Evolutionary conservation across 2,329 filamentous ascomycete species (phyloP).

Genomic region (Exutisphaerella laricina): DNA sequence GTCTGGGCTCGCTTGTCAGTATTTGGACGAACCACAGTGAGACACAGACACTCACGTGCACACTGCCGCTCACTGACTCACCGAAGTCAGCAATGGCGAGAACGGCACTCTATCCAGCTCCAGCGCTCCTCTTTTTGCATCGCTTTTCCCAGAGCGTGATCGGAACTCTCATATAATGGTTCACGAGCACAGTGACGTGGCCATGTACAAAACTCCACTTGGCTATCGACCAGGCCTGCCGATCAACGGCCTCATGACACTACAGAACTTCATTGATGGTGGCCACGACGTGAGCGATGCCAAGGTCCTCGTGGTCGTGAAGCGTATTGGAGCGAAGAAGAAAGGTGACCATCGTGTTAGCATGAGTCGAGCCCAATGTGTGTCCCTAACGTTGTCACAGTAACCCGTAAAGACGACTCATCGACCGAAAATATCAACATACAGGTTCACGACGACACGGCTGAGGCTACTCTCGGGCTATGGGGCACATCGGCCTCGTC

Average conservation of each 20-base stretch:
- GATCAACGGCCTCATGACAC: conserved; percentile 50
- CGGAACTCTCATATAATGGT: conserved; percentile 51
- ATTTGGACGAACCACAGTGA: conserved; percentile 51
- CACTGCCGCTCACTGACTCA: not conserved
- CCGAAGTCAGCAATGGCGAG: conserved; percentile 43
- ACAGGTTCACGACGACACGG: conserved; percentile 54
- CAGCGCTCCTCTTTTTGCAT: conserved; percentile 47
- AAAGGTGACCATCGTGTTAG: too few species aligned
- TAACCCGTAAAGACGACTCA: conserved; percentile 45
- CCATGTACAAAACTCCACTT: conserved; percentile 45
- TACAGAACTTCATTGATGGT: conserved; percentile 50
- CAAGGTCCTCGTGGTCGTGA: conserved; percentile 54
- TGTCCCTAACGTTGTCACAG: conserved; percentile 22
- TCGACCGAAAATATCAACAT: conserved; percentile 47
- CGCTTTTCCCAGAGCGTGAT: conserved; percentile 55
- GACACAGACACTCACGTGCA: conserved; percentile 5
- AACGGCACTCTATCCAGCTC: conserved; percentile 37
- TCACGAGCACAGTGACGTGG: conserved; percentile 45
- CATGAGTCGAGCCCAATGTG: too few species aligned
- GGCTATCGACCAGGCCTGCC: conserved; percentile 35
- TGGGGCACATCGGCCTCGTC: conserved; percentile 47
- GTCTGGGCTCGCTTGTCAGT: conserved; percentile 51
- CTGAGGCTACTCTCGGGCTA: conserved; percentile 48
- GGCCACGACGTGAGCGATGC: conserved; percentile 49
- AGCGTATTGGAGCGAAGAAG: conserved; percentile 51